Conservation (phyloP, 306 rosid species). For the Fagus sylvatica region DNA sequence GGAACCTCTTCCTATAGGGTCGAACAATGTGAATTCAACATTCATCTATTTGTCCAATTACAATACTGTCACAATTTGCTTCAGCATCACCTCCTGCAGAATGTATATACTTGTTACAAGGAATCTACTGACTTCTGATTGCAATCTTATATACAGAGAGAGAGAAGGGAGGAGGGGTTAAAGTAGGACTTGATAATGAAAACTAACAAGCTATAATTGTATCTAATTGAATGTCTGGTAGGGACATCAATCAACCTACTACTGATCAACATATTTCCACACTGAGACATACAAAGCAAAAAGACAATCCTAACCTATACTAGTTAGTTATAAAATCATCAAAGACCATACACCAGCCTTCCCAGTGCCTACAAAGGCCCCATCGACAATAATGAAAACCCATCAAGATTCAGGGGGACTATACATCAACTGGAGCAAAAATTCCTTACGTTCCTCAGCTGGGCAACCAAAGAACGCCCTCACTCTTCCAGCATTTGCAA, state of each 20-base stretch:
- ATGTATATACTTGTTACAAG: no score
- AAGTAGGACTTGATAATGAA: not conserved
- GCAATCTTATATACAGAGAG: no score
- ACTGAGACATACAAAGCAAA: not conserved
- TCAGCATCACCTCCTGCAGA: no score
- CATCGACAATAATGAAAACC: not conserved
- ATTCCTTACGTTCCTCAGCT: constrained; percentile 15
- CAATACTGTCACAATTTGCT: no score
- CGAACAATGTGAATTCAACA: no score
- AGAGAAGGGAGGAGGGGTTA: no score
- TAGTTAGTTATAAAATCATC: not conserved
- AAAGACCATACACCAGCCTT: not conserved
- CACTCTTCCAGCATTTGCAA: constrained; percentile 18
- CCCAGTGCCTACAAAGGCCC: not conserved
- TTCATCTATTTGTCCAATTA: no score
- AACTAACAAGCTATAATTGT: no score
- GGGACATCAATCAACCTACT: not conserved
- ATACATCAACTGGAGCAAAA: constrained; percentile 10
- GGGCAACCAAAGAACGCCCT: constrained; percentile 27
- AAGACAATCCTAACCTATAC: not conserved
- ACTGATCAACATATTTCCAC: not conserved
- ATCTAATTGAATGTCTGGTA: no score
- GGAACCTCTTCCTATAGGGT: no score
- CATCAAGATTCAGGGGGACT: constrained; percentile 19
- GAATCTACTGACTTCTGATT: no score